phyloP scores from a whole-genome alignment of 768 basidiomycete species.

The Lyophyllum shimeji region DNA sequence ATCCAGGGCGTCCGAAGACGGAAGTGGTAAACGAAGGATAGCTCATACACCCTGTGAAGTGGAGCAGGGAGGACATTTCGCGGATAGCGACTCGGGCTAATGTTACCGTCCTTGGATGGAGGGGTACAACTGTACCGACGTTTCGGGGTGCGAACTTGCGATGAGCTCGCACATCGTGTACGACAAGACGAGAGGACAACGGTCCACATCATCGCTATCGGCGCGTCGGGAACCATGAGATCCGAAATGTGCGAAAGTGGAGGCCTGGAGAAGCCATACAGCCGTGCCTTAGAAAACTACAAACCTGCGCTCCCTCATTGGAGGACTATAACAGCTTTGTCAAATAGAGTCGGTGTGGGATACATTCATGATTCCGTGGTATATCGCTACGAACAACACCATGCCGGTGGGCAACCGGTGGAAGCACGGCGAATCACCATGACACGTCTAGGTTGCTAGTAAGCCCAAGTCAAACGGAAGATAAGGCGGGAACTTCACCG shows the following conservation, averaged over 20 bases:
- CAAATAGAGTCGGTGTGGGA: not conserved
- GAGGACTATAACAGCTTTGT: not conserved
- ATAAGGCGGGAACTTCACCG: conserved; percentile 6
- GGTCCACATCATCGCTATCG: not conserved
- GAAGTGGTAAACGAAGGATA: not conserved
- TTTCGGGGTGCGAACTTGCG: not conserved
- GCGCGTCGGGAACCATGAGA: not conserved
- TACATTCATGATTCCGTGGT: too few relatives aligned
- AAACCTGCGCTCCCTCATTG: not conserved
- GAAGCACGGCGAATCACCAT: conserved; percentile 25
- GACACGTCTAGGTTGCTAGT: conserved; percentile 24
- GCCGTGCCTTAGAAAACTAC: not conserved
- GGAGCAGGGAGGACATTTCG: too few relatives aligned
- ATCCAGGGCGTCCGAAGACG: not conserved
- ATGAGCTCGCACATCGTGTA: not conserved
- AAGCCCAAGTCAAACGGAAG: not conserved
- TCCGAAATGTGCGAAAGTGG: not conserved
- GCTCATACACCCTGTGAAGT: not conserved
- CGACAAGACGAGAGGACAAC: not conserved
- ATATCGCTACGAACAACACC: not conserved
- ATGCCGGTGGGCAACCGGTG: not conserved
- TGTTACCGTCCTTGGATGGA: not conserved
- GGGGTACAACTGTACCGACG: not conserved
- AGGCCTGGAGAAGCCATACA: not conserved
- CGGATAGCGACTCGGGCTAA: not conserved